Evolutionary conservation across 208 protist species (phyloP).

Genomic region (Trichomonas tenax): DNA sequence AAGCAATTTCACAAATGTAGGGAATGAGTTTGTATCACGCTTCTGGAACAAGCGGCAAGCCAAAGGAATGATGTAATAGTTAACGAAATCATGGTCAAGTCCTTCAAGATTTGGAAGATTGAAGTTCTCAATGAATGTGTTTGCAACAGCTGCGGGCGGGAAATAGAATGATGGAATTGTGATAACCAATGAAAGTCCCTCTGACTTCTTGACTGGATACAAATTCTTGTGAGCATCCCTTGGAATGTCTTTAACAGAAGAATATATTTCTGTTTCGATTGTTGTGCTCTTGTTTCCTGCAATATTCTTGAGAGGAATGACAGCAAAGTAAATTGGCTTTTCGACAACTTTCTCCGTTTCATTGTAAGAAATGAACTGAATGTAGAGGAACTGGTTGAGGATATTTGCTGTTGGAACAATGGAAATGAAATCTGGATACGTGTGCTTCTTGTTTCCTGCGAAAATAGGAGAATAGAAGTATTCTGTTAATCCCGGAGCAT

Average conservation of each 20-base stretch:
- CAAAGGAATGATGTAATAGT: not conserved
- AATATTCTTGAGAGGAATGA: not conserved
- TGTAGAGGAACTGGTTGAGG: not conserved
- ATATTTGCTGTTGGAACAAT: not conserved
- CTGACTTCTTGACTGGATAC: not conserved
- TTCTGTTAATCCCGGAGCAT: not conserved
- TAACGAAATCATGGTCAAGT: not conserved
- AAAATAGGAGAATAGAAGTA: not conserved
- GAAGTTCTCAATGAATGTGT: not conserved
- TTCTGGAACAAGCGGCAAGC: not conserved
- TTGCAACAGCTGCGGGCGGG: not conserved
- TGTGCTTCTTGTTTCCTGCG: not conserved
- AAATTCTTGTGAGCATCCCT: not conserved
- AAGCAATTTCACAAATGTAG: not conserved
- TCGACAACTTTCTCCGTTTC: not conserved
- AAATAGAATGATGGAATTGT: not conserved
- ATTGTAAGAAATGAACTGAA: not conserved
- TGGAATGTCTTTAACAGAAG: not conserved
- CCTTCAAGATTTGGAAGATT: not conserved
- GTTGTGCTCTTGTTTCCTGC: not conserved
- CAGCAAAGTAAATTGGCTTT: not conserved
- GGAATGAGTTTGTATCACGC: not conserved
- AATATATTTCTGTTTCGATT: not conserved
- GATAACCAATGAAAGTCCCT: not conserved
- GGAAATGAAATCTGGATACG: not conserved